phyloP scores from a whole-genome alignment of 2,329 filamentous ascomycete genomes.

The Aspergillus sp. region DNA sequence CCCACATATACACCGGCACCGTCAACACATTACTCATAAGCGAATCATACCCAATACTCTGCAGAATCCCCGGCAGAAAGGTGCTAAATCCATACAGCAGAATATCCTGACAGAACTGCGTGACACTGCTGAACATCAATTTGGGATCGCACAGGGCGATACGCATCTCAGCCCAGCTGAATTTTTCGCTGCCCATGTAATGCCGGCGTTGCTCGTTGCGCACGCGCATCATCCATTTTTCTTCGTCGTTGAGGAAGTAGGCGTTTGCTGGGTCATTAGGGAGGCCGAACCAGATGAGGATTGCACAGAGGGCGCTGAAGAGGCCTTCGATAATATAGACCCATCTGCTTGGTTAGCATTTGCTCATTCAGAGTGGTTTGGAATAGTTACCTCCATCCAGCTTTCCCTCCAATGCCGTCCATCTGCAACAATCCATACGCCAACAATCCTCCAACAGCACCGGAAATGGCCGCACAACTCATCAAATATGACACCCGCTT shows the following conservation, averaged over 20 bases:
- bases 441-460: slow-evolving; percentile 35
- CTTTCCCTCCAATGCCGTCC: slow-evolving; percentile 40
- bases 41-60: slow-evolving; percentile 46
- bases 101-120: slow-evolving; percentile 49
- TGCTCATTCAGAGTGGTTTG: not conserved
- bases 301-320: slow-evolving; percentile 37
- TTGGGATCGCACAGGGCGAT: slow-evolving; percentile 47
- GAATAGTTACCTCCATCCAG: slow-evolving; percentile 40
- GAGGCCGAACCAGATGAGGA: slow-evolving; percentile 42
- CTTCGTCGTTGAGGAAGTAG: slow-evolving; percentile 44
- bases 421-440: slow-evolving; percentile 37
- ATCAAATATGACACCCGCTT: slow-evolving; percentile 38
- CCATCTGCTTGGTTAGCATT: slow-evolving; percentile 23
- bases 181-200: slow-evolving; percentile 47
- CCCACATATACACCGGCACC: slow-evolving; percentile 51
- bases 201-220: slow-evolving; percentile 40
- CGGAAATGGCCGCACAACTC: slow-evolving; percentile 33
- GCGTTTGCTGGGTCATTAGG: slow-evolving; percentile 44
- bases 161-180: slow-evolving; percentile 46
- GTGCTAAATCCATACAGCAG: slow-evolving; percentile 53
- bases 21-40: slow-evolving; percentile 49
- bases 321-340: slow-evolving; percentile 48
- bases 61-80: slow-evolving; percentile 52
- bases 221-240: slow-evolving; percentile 46
- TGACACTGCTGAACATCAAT: slow-evolving; percentile 43